Evolutionary conservation across 2,329 filamentous ascomycete genomes (phyloP).

Genomic region (Endoconidiophora laricicola): DNA sequence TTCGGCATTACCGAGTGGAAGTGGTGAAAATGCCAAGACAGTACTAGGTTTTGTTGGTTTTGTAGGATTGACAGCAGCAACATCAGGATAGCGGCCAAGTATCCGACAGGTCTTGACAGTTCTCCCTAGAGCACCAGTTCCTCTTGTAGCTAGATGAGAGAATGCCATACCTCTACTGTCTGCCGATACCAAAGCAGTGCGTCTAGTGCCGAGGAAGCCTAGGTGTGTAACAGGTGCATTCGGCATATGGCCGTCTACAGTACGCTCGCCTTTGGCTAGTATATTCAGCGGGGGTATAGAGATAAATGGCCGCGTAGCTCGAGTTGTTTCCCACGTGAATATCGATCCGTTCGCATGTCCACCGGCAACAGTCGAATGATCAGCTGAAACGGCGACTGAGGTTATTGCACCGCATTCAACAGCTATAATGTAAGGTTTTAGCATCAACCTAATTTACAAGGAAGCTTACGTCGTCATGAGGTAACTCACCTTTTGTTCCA

Average conservation of each 20-base stretch:
- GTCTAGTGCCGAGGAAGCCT: constrained; percentile 85
- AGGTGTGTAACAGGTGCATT: constrained; percentile 70
- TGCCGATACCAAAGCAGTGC: constrained; percentile 87
- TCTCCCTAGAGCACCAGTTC: constrained; percentile 70
- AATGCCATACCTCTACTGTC: constrained; percentile 96
- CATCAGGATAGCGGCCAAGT: constrained; percentile 73
- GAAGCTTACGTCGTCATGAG: not conserved
- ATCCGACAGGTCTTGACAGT: constrained; percentile 82
- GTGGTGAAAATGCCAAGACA: constrained; percentile 74
- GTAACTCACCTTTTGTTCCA: constrained; percentile 61
- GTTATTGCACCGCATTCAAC: constrained; percentile 81
- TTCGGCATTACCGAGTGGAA: constrained; percentile 89
- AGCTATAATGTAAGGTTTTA: constrained; percentile 31
- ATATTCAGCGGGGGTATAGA: constrained; percentile 63
- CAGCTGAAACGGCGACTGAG: constrained; percentile 76
- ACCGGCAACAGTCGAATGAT: constrained; percentile 79
- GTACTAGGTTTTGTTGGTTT: constrained; percentile 79
- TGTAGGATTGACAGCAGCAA: constrained; percentile 36
- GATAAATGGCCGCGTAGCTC: constrained; percentile 73
- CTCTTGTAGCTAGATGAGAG: constrained; percentile 84
- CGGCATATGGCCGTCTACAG: constrained; percentile 66
- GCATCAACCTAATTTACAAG: not conserved
- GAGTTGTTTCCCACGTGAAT: constrained; percentile 87
- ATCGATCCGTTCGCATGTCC: constrained; percentile 84
- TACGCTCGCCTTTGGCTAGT: constrained; percentile 35